Base-by-base conservation (phyloP, 176 grass and related monocot genomes). In the Microstegium vimineum region DNA sequence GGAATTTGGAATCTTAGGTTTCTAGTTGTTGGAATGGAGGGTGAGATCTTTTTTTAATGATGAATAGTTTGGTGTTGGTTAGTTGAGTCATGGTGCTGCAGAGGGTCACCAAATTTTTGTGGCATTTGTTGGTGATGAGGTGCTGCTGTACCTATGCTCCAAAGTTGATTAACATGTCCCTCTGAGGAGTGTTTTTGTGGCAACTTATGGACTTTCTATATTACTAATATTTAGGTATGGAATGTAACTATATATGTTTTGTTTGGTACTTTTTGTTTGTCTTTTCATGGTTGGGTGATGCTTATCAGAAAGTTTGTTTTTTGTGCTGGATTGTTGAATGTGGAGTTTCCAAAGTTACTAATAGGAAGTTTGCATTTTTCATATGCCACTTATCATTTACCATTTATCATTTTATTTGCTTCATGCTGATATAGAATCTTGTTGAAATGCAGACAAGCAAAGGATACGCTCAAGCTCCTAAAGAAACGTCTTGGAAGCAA, bases 401-500 rank as follows among this genome's bases (percentile, higher is more conserved):
- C 41, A 60, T 26, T 59, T 26, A 25, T 78, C 15, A 20, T 73
- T 17, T 61, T 14, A 27, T 49, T 67, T 82, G 34, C 22, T 65
- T 79, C 62, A 72, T 65, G 11, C 76, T 93, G 20, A 82, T n/a
- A n/a, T 64, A 79, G 64, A 76, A 79, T 4, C n/a, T 41, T 52
- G 17, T 69, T 89, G 17, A 90, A 71, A 23, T 89, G 87, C 86
- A 99, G 97, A 62, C 93, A 99, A 86, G 84, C 89, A 76, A 99
- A 94, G 83, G 97, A 99, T 73, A 82, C 89, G 42, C 81, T 99
- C 66, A 99, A 99, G 86, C 69, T 93, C 52, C 91, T 99, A 86
- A 99, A 99, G 93, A 99, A 99, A 77, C 97, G 97, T 71, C 86
- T 99, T 52, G 91, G 83, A 84, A 99, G 73, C 74, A 99, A 96